These are phyloP conservation scores for Avicennia marina DNA, from an alignment of 257 asterid species.

Conservation along the genomic window DNA sequence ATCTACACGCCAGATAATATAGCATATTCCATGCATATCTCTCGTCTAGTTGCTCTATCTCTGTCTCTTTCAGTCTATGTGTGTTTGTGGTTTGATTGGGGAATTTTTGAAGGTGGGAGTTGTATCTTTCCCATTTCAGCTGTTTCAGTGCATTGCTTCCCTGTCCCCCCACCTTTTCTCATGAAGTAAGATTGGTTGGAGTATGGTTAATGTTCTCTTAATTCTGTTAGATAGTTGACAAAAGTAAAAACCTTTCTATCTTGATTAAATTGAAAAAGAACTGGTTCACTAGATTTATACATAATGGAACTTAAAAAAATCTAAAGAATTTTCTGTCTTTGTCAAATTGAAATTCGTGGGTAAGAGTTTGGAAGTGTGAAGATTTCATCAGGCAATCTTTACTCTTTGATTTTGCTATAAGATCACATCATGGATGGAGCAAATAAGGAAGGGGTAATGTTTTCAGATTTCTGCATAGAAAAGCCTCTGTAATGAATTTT, in stretches of 20 bases:
- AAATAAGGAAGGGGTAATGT: neutral
- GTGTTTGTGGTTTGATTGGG: neutral
- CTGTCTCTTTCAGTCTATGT: neutral
- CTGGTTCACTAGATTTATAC: too few species aligned
- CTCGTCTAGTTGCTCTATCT: neutral
- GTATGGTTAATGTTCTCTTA: too few species aligned
- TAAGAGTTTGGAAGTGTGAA: neutral
- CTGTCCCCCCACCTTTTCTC: too few species aligned
- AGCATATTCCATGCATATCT: neutral
- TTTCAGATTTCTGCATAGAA: too few species aligned
- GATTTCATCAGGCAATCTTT: neutral
- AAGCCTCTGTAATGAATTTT: too few species aligned
- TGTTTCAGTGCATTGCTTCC: too few species aligned
- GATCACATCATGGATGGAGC: neutral
- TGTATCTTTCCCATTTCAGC: too few species aligned
- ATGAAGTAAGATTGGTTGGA: too few species aligned
- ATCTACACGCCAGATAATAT: conserved; percentile 86
- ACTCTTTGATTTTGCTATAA: neutral
- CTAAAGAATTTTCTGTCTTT: neutral
- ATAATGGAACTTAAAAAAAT: neutral
- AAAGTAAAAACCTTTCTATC: too few species aligned
- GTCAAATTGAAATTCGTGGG: neutral
- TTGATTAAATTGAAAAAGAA: too few species aligned
- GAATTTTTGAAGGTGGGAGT: too few species aligned
- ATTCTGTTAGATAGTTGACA: too few species aligned